These are phyloP conservation scores for Graphiopsis chlorocephala DNA, from an alignment of 2,329 filamentous ascomycete genomes.

Conservation along the genomic window DNA sequence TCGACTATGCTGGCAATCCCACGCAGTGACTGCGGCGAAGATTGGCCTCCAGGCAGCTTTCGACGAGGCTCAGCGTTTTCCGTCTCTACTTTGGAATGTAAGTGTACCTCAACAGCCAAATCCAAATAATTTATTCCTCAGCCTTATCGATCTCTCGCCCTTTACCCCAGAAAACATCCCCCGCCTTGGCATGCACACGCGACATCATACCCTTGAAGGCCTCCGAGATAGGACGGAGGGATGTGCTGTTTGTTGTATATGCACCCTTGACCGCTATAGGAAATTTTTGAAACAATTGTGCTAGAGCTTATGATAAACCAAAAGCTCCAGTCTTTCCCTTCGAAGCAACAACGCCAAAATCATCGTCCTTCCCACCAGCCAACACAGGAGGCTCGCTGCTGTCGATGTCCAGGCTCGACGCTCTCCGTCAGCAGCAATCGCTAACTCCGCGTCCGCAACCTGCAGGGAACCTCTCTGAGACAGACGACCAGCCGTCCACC, in stretches of 20 bases:
- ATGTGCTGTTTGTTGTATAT: neutral
- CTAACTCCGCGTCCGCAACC: slow-evolving; percentile 14
- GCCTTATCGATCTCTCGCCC: neutral
- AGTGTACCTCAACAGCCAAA: neutral
- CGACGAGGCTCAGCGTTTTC: slow-evolving; percentile 9
- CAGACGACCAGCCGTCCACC: slow-evolving; percentile 14
- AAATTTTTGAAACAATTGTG: neutral
- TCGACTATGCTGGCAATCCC: slow-evolving; percentile 6
- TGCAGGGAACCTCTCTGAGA: slow-evolving; percentile 14
- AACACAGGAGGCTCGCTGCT: neutral
- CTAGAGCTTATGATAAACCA: neutral
- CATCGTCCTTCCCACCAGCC: neutral
- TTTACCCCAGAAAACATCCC: slow-evolving; percentile 10
- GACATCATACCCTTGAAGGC: slow-evolving; percentile 9
- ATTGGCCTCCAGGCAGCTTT: slow-evolving; percentile 10
- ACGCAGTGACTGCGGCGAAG: slow-evolving; percentile 11
- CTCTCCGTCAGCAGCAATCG: slow-evolving; percentile 16
- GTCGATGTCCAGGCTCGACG: slow-evolving; percentile 16
- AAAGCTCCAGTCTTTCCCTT: neutral
- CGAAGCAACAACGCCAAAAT: neutral
- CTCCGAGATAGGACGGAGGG: neutral
- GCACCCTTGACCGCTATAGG: neutral
- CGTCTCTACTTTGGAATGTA: slow-evolving; percentile 1
- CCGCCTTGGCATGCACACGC: slow-evolving; percentile 13
- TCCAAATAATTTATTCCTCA: neutral